Percentiles rank a stretch among this genome's conserved stretches.
Conservation (phyloP, 2,329 filamentous ascomycete genomes). For the Diaporthe citri region DNA sequence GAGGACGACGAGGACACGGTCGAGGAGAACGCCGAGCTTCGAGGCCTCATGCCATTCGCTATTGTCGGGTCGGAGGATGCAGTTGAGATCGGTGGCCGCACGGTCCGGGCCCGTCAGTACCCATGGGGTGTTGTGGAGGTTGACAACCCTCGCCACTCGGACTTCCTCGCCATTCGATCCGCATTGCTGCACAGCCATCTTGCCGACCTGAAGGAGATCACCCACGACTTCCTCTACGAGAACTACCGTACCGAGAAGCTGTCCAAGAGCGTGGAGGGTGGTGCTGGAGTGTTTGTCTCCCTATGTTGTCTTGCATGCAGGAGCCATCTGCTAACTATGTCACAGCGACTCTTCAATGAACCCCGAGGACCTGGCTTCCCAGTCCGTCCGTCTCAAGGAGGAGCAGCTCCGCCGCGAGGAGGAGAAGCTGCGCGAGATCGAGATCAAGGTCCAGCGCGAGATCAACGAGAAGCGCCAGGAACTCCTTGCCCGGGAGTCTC, state of each 20-base stretch:
- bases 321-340: slow-evolving; percentile 48
- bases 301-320: not conserved
- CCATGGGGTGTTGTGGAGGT: slow-evolving; percentile 99
- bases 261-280: slow-evolving; percentile 97
- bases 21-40: slow-evolving; percentile 97
- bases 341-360: slow-evolving; percentile 89
- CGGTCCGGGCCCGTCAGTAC: slow-evolving; percentile 95
- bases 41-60: slow-evolving; percentile 98
- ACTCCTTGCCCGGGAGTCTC: slow-evolving; percentile 94
- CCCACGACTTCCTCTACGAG: slow-evolving; percentile 99
- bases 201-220: slow-evolving; percentile 99
- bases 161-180: slow-evolving; percentile 97
- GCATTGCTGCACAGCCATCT: slow-evolving; percentile 97
- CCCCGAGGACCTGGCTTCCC: slow-evolving; percentile 94
- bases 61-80: slow-evolving; percentile 98
- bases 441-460: slow-evolving; percentile 99
- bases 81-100: slow-evolving; percentile 92
- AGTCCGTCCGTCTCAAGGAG: slow-evolving; percentile 99
- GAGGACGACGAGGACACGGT: slow-evolving; percentile 99
- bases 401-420: slow-evolving; percentile 99
- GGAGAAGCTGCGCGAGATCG: slow-evolving; percentile 99
- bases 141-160: slow-evolving; percentile 98
- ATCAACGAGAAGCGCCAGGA: slow-evolving; percentile 99
- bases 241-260: slow-evolving; percentile 99
- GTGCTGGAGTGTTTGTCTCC: slow-evolving; percentile 82